A percentile compares a stretch with the other conserved stretches of the same genome.
Evolutionary conservation across 1,139 yeast species (phyloP).

Genomic region (Chernovozyma sophiae-reginae): DNA sequence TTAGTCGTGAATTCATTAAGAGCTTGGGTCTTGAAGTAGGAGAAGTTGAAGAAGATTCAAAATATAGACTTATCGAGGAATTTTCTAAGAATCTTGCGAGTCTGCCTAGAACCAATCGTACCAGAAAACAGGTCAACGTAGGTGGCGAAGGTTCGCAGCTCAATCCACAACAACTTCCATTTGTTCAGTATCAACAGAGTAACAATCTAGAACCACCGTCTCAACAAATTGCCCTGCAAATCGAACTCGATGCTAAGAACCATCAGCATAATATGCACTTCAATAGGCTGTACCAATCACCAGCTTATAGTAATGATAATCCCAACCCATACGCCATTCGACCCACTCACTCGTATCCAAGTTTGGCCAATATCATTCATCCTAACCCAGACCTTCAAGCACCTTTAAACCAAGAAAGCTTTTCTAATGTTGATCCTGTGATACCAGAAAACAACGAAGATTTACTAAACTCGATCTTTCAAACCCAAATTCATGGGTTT

Average conservation of each 20-base stretch:
- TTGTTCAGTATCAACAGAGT: too few species aligned
- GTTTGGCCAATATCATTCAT: not conserved
- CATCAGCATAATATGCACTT: too few species aligned
- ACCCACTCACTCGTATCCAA: not conserved
- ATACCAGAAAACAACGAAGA: not conserved
- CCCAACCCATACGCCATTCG: too few species aligned
- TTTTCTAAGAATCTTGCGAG: not conserved
- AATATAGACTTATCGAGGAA: not conserved
- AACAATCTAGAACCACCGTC: too few species aligned
- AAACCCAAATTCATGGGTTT: conserved; percentile 12
- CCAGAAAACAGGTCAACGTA: too few species aligned
- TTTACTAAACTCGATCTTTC: conserved; percentile 6
- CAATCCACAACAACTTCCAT: too few species aligned
- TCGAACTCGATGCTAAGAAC: too few species aligned
- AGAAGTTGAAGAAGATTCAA: not conserved
- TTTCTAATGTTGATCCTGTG: not conserved
- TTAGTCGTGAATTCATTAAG: not conserved
- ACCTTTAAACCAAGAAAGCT: not conserved
- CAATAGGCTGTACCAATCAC: too few species aligned
- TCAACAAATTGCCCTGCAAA: too few species aligned
- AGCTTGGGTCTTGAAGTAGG: not conserved
- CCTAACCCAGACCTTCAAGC: not conserved
- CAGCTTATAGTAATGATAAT: too few species aligned
- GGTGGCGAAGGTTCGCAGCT: too few species aligned
- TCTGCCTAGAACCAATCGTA: not conserved